Base-by-base conservation (phyloP, 1,284 basidiomycete genomes). In the Apiotrichum gamsii region DNA sequence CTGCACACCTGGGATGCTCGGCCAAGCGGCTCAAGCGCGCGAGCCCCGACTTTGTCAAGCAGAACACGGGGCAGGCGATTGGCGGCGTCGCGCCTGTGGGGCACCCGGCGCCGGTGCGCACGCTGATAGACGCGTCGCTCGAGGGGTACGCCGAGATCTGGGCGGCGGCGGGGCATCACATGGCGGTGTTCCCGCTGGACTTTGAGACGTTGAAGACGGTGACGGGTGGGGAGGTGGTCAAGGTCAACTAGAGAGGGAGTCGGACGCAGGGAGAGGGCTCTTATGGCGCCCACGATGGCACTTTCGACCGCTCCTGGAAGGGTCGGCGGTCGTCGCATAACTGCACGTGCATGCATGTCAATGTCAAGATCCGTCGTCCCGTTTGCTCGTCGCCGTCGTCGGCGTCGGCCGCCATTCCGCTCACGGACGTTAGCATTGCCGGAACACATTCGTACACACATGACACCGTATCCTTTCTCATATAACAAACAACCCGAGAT, bases 41-140 rank as follows among this genome's bases (percentile, higher is more conserved):
- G 1, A 45, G 31, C 8, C 46, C 51, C 21, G 51, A 48, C n/a
- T 14, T 38, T 8, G 51, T 52, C 11, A 48, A 48, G 35, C 9
- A 4, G 3, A 10, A 15, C 1, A 43, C 51, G 5, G 51, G 51
- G 10, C 38, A 42, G 30, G 25, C 43, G 2, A 52, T 52, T 14
- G 51, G 51, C 35, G 51, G 51, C 19, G 46, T 52, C n/a, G 45
- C 45, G 20, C 51, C 51, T 3, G 25, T 48, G 4, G 51, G 46
- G 4, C 43, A 45, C 21, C 16, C 21, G 13, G 34, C 10, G 30
- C 24, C n/a, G 23, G 14, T 56, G 2, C 24, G 50, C 8, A 47
- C 46, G 8, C 21, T 52, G 6, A 45, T 52, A 5, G 54, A 56
- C 6, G 34, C 33, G 19, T 38, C 45, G 33, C 44, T 47, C 5